Percentiles rank a stretch among this genome's conserved stretches.
These are phyloP conservation scores for Sporobolomyces roseus DNA, from an alignment of 768 basidiomycete species.

Conservation along the genomic window DNA sequence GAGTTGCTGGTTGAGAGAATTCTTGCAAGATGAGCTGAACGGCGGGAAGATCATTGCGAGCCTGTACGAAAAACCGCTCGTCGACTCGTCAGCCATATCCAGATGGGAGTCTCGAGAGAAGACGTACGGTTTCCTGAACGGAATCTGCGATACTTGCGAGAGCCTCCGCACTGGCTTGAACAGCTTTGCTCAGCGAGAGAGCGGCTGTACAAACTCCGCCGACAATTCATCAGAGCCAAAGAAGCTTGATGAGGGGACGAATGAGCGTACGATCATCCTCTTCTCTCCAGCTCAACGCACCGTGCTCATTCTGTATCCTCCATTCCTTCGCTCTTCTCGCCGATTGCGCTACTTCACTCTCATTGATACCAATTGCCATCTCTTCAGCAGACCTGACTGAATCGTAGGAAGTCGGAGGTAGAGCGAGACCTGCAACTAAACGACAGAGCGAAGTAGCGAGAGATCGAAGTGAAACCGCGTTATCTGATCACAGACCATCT, in stretches of 20 bases:
- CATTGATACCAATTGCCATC: background rate
- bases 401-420: slow-evolving; percentile 19
- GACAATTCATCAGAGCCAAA: background rate
- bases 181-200: background rate
- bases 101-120: background rate
- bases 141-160: background rate
- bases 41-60: background rate
- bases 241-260: background rate
- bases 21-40: slow-evolving; percentile 26
- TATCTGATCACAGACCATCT: background rate
- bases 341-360: slow-evolving; percentile 48
- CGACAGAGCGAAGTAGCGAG: slow-evolving; percentile 15
- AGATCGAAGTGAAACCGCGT: background rate
- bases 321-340: slow-evolving; percentile 49
- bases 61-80: background rate
- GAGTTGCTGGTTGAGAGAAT: background rate
- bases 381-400: background rate
- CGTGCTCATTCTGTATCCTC: slow-evolving; percentile 64
- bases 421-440: slow-evolving; percentile 9
- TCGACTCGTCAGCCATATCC: background rate
- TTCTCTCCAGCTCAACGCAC: slow-evolving; percentile 85
- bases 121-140: background rate
- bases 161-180: slow-evolving; percentile 1
- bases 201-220: background rate
- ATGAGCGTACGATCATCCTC: slow-evolving; percentile 54